Percentiles rank a stretch among this genome's conserved stretches.
Evolutionary conservation across 305 asterid species (phyloP).

Genomic region (Ilex paraguariensis): DNA sequence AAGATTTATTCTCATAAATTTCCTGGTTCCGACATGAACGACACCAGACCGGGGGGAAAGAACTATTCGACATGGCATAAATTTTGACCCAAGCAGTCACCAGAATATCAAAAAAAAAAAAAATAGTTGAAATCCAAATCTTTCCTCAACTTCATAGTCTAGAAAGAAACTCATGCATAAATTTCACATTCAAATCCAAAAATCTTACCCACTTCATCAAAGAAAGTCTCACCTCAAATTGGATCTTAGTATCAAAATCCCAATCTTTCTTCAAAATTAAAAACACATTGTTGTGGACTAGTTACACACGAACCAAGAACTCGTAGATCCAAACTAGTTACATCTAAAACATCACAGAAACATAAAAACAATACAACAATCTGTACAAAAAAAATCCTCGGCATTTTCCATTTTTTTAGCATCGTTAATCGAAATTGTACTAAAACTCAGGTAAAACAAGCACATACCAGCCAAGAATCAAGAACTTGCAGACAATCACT

Average conservation of each 20-base stretch:
- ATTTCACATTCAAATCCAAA: too few species aligned
- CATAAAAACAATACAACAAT: conserved; percentile 6
- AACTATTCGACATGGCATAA: neutral
- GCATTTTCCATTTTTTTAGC: too few species aligned
- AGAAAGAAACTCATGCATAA: too few species aligned
- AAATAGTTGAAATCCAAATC: too few species aligned
- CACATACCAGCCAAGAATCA: neutral
- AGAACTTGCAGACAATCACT: neutral
- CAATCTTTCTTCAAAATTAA: neutral
- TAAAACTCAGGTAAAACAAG: neutral
- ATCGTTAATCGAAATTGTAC: neutral
- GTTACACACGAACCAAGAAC: conserved; percentile 10
- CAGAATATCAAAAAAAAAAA: neutral
- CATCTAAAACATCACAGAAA: conserved; percentile 15
- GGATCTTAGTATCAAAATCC: conserved; percentile 3
- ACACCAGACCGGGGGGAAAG: too few species aligned
- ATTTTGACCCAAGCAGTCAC: neutral
- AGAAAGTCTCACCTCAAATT: neutral
- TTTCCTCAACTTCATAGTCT: too few species aligned
- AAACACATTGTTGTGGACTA: too few species aligned
- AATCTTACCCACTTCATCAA: too few species aligned
- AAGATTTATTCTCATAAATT: too few species aligned
- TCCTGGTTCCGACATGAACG: too few species aligned
- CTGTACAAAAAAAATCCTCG: neutral
- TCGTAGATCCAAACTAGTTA: conserved; percentile 34